Percentiles rank a stretch among this genome's conserved stretches.
Conservation (phyloP, 331 rosid species). For the Malus hybrid region DNA sequence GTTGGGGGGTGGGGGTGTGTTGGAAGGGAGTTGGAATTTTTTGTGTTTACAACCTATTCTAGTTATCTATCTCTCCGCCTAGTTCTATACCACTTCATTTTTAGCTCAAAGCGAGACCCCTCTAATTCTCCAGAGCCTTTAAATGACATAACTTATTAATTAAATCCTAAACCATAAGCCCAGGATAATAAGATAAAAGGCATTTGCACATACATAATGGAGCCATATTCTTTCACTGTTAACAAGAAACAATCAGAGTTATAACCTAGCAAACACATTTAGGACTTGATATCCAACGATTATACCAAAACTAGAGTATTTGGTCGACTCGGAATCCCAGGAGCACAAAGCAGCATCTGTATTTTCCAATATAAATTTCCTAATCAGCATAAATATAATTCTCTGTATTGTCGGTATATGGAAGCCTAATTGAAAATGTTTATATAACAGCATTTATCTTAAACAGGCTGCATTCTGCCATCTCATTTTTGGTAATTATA, state of each 20-base stretch:
- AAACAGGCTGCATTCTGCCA: neutral
- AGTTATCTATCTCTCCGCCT: neutral
- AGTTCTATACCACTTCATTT: neutral
- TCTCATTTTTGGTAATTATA: neutral
- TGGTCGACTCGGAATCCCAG: neutral
- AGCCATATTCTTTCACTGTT: neutral
- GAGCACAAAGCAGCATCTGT: neutral
- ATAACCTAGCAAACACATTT: neutral
- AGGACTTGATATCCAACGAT: neutral
- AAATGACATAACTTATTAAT: neutral
- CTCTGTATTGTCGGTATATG: neutral
- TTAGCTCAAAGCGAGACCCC: constrained; percentile 1
- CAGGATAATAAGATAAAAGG: neutral
- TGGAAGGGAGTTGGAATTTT: too few species aligned
- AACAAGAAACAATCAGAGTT: neutral
- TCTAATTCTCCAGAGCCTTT: neutral
- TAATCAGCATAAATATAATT: neutral
- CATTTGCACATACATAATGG: neutral
- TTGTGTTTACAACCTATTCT: neutral
- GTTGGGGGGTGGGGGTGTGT: too few species aligned
- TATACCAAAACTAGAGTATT: neutral
- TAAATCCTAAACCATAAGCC: neutral
- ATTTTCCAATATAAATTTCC: neutral
- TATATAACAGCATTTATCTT: neutral
- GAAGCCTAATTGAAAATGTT: neutral